phyloP scores from a whole-genome alignment of 139 green algal species.

The Chlorella vulgaris region DNA sequence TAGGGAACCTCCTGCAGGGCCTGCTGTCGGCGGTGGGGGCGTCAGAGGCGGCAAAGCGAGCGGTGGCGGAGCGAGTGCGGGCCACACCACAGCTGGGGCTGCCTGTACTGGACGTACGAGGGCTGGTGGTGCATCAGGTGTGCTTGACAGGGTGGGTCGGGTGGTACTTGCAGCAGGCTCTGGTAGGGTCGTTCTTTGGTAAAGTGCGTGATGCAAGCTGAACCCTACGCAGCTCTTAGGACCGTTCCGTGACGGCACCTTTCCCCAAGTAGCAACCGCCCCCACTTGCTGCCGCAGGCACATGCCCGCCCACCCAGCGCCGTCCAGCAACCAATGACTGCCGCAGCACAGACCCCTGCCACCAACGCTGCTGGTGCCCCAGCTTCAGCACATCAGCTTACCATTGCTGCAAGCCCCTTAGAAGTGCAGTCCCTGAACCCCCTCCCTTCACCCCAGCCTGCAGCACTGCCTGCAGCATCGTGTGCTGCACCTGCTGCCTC shows the following conservation, averaged over 20 bases:
- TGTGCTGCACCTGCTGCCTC: neutral
- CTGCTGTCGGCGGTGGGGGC: conserved; percentile 45
- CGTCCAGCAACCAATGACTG: neutral
- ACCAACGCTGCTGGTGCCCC: neutral
- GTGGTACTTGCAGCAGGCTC: neutral
- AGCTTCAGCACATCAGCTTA: no score
- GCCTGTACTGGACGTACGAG: conserved; percentile 44
- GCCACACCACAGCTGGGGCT: conserved; percentile 31
- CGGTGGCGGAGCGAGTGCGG: conserved; percentile 46
- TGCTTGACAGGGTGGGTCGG: neutral
- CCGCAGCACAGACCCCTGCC: neutral
- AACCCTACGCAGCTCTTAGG: no score
- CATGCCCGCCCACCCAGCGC: conserved; percentile 18
- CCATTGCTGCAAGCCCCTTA: no score
- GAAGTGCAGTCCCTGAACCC: neutral
- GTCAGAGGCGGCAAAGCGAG: conserved; percentile 32
- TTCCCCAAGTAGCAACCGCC: no score
- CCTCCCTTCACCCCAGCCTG: neutral
- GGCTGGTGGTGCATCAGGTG: conserved; percentile 53
- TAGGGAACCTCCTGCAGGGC: conserved; percentile 39
- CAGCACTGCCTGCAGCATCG: neutral
- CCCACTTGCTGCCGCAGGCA: conserved; percentile 29
- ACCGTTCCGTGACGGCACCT: no score
- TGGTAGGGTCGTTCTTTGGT: no score
- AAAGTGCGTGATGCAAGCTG: neutral